A percentile compares a stretch with the other conserved stretches of the same genome.
Evolutionary conservation across 306 rosid genomes (phyloP).

Genomic region (Rubus idaeus): DNA sequence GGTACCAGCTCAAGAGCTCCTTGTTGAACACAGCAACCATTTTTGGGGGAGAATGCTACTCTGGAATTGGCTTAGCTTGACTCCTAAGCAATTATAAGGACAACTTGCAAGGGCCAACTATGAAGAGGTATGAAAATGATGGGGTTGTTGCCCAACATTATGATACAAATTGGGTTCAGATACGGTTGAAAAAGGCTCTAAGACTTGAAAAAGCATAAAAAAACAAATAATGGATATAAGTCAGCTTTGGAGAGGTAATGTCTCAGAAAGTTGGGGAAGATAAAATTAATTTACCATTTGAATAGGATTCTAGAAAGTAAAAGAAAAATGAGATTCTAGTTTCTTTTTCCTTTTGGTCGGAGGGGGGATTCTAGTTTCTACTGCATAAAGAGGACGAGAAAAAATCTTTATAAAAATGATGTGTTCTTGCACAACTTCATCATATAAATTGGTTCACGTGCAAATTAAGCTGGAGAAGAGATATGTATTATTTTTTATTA

Average conservation of each 20-base stretch:
- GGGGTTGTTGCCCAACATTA: constrained; percentile 7
- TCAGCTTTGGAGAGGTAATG: constrained; percentile 1
- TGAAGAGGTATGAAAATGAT: constrained; percentile 17
- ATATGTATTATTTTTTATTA: not conserved
- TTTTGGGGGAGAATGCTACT: constrained; percentile 10
- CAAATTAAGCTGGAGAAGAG: too few species aligned
- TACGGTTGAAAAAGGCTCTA: not conserved
- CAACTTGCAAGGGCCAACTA: constrained; percentile 3
- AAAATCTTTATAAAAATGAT: not conserved
- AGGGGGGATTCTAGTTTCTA: constrained; percentile 6
- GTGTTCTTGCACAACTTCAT: constrained; percentile 7
- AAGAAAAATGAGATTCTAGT: not conserved
- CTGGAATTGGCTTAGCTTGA: constrained; percentile 20
- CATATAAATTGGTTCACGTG: too few species aligned
- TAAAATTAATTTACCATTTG: not conserved
- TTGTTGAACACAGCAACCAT: constrained; percentile 93
- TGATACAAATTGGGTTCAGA: constrained; percentile 3
- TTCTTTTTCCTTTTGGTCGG: not conserved
- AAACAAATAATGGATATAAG: not conserved
- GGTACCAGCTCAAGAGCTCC: constrained; percentile 87
- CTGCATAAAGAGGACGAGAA: not conserved
- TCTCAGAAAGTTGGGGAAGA: not conserved
- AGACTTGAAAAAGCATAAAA: not conserved
- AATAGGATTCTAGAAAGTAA: not conserved
- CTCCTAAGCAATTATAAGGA: constrained; percentile 23